Base-by-base conservation (phyloP, 1,284 basidiomycete species). In the Sanghuangporus weigelae region DNA sequence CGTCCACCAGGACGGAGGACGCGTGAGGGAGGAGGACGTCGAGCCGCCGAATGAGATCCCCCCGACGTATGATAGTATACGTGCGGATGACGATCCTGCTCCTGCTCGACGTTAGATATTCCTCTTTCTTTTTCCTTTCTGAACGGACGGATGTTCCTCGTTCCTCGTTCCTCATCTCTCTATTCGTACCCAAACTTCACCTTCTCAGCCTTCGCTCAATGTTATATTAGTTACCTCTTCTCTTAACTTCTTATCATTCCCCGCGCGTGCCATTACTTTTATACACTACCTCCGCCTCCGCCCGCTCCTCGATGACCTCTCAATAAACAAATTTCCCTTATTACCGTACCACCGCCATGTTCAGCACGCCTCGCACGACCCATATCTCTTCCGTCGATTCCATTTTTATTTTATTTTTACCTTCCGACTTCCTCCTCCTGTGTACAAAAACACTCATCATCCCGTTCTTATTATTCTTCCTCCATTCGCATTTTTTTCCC, bases 1-100 rank as follows among this genome's bases (percentile, higher is more conserved):
- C 21, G 67, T 67, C 3, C 67, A 67, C 39, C 67, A 66, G 56
- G 67, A 67, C 36, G 67, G 62, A 3, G 67, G 67, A 16, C 54
- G 67, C 2, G 38, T 66, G 23, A 46, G 57, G 10, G 63, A 64
- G 14, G 60, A 60, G 23, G 59, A 64, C 14, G 59, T 26, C n/a
- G 63, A 60, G 44, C n/a, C 48, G 26, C 49, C 63, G 57, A 57
- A 57, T 38, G 67, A 67, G 59, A 67, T 67, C 31, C 67, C 67
- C 48, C 67, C 67, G 11, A 64, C 62, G 31, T 67, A 67, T 40
- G 67, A 67, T 14, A 58, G 55, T 21, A 65, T 65, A 8, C 60
- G 60, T 12, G 2, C 39, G 23, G 63, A 62, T 11, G 60, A 53
- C 14, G 59, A 53, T 8, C 39, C 36, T 12, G 44, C 21, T 16